phyloP scores from a whole-genome alignment of 352 stramenopile genomes.

The Pythium pyrilobum region DNA sequence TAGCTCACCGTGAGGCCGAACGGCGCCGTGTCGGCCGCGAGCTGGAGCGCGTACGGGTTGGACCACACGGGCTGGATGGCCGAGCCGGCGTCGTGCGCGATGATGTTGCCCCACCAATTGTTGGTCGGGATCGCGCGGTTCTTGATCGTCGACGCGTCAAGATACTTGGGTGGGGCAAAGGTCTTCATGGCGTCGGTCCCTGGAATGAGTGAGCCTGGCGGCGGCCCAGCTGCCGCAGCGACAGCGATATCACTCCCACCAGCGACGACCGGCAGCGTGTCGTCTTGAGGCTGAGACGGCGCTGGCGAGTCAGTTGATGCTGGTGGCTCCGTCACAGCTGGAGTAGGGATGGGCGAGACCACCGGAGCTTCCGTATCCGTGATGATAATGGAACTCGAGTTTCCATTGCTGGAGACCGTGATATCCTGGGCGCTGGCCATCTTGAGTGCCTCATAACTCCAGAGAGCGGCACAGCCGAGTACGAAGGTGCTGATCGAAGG shows the following conservation, averaged over 20 bases:
- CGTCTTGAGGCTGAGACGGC: too few species aligned
- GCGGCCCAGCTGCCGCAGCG: neutral
- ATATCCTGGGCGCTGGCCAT: neutral
- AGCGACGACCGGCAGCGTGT: too few species aligned
- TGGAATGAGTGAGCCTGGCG: conserved; percentile 21
- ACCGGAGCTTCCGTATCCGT: neutral
- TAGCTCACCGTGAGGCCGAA: conserved; percentile 55
- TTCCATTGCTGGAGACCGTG: neutral
- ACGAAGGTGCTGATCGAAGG: conserved; percentile 5
- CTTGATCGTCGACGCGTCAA: conserved; percentile 35
- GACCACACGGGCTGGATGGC: conserved; percentile 46
- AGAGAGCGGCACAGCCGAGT: conserved; percentile 2
- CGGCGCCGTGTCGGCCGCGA: conserved; percentile 31
- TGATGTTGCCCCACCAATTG: conserved; percentile 59
- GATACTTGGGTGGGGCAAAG: conserved; percentile 47
- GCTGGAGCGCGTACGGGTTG: conserved; percentile 50
- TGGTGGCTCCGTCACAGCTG: too few species aligned
- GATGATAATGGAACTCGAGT: neutral
- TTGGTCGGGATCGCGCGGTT: conserved; percentile 71
- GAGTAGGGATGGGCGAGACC: neutral
- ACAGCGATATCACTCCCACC: neutral
- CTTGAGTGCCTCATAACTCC: neutral
- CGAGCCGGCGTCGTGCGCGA: conserved; percentile 31
- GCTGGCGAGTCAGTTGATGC: too few species aligned
- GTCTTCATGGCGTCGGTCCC: conserved; percentile 45